These are phyloP conservation scores for Seiridium unicorne DNA, from an alignment of 2,329 filamentous ascomycete species.

Conservation along the genomic window DNA sequence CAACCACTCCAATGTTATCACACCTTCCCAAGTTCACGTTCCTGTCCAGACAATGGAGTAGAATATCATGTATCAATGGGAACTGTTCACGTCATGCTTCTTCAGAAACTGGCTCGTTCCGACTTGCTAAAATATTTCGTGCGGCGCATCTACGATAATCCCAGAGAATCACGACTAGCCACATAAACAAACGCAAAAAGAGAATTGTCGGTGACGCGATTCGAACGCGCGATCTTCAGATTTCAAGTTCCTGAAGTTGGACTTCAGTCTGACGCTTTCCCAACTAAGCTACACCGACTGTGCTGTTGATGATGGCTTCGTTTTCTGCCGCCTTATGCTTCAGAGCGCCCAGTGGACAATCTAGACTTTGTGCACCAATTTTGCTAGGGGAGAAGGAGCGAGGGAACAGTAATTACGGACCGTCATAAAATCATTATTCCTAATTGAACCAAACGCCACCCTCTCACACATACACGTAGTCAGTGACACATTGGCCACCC, in stretches of 20 bases:
- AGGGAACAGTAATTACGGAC: too few species aligned
- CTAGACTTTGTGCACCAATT: neutral
- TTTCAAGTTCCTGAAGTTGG: neutral
- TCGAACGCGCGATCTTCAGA: neutral
- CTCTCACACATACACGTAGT: too few species aligned
- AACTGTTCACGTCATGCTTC: too few species aligned
- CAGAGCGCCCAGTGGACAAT: neutral
- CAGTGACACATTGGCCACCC: neutral
- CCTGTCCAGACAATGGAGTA: too few species aligned
- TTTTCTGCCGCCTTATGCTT: neutral
- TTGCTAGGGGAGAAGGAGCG: neutral
- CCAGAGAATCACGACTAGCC: neutral
- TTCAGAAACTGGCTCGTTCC: too few species aligned
- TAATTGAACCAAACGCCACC: too few species aligned
- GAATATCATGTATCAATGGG: too few species aligned
- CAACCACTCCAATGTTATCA: too few species aligned
- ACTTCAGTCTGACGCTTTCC: slow-evolving; percentile 2
- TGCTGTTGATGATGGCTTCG: neutral
- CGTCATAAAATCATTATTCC: too few species aligned
- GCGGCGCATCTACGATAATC: too few species aligned
- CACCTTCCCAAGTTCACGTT: too few species aligned
- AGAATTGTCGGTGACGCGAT: neutral
- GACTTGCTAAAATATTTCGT: too few species aligned
- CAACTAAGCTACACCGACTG: neutral
- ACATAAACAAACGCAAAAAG: neutral